Evolutionary conservation across 2,329 filamentous ascomycete genomes (phyloP), one percentile per base, ranked within the genome.

Genomic region (Cladosporium sp.): DNA sequence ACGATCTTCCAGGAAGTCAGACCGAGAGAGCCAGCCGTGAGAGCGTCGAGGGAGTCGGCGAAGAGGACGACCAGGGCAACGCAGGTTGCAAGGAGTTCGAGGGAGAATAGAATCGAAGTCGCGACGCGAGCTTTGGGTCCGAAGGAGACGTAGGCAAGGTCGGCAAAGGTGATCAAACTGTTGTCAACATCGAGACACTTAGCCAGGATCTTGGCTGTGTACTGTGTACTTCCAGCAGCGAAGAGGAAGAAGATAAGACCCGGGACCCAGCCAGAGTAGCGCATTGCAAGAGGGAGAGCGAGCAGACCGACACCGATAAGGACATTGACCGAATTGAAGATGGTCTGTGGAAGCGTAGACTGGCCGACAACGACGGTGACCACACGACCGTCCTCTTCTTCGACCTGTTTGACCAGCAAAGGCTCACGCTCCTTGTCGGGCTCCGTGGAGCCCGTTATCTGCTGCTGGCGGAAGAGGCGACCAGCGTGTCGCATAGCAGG

Each of bases 271-370:
- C 91, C 93, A 12, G 90, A 86, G 71, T 96, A 91, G 67, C 87
- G 90, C 67, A 97, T 79, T 5, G 90, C 93, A 68, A 97, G 81
- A 5, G 93, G 94, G 55, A 99, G 78, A 72, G 90, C 95, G 51
- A 99, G 80, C 28, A 99, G 77, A 0, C 93, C 93, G 28, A 99
- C 87, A 15, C 92, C 92, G 60, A 97, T 93, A 59, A 97, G 77
- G 51, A 95, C 90, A 64, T 96, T 96, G 70, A 93, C 93, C 3
- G 91, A 95, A 74, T 99, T 99, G 79, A 97, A 96, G 61, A 97
- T 83, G 6, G 93, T 97, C 76, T 97, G 93, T 0, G 91, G 91
- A 15, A 97, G 80, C 1, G 93, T 99, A n/a, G 91, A 96, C 75
- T 95, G 91, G 37, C 93, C 93, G 61, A 96, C 88, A 2, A 96